Evolutionary conservation across 352 stramenopile species (phyloP).

Genomic region (Phytophthora litchii): DNA sequence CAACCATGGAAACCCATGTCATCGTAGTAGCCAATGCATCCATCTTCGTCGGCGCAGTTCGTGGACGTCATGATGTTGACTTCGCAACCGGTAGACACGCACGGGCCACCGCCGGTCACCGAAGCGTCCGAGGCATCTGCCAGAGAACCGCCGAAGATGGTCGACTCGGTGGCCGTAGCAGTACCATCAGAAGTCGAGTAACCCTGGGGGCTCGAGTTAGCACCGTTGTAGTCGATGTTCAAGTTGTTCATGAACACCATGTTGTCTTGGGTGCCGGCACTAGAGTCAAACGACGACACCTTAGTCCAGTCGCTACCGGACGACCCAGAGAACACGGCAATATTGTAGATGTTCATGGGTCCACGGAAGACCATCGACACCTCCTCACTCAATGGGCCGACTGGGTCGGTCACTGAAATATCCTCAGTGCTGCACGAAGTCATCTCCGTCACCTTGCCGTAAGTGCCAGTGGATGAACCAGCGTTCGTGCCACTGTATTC

Average conservation of each 20-base stretch:
- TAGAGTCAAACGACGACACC: slow-evolving; percentile 49
- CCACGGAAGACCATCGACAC: slow-evolving; percentile 63
- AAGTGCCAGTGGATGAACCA: slow-evolving; percentile 47
- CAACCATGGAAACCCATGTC: slow-evolving; percentile 74
- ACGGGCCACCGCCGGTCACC: slow-evolving; percentile 47
- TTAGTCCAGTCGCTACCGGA: slow-evolving; percentile 43
- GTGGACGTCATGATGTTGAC: slow-evolving; percentile 78
- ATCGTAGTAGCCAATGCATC: slow-evolving; percentile 73
- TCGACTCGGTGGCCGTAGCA: slow-evolving; percentile 34
- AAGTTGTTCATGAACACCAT: slow-evolving; percentile 71
- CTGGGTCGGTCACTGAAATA: slow-evolving; percentile 39
- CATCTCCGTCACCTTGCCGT: slow-evolving; percentile 50
- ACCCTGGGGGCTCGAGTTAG: slow-evolving; percentile 53
- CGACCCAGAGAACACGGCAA: slow-evolving; percentile 48
- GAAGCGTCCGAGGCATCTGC: slow-evolving; percentile 55
- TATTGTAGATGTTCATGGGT: slow-evolving; percentile 69
- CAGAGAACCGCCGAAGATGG: slow-evolving; percentile 51
- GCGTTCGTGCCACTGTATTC: slow-evolving; percentile 45
- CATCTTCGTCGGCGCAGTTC: slow-evolving; percentile 48
- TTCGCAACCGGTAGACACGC: slow-evolving; percentile 66
- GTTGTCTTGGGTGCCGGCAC: slow-evolving; percentile 40
- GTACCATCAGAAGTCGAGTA: slow-evolving; percentile 44
- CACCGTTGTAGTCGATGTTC: slow-evolving; percentile 60
- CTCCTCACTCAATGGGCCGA: slow-evolving; percentile 61
- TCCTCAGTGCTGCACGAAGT: slow-evolving; percentile 39